Evolutionary conservation across 2,329 filamentous ascomycete species (phyloP).

Genomic region (Colletotrichum filicis): DNA sequence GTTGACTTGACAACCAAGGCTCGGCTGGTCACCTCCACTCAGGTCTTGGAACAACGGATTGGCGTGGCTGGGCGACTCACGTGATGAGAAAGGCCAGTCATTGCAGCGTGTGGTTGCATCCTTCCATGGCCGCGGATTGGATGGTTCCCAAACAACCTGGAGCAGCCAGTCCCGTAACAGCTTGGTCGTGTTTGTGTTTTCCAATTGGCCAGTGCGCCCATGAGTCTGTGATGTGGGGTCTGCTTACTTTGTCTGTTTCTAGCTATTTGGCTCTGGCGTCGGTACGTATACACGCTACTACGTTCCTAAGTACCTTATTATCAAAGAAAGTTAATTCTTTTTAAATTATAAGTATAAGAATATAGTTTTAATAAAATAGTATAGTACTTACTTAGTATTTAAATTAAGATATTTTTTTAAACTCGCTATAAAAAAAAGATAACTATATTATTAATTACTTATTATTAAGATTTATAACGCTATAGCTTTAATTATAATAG

Average conservation of each 20-base stretch:
- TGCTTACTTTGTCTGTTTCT: slow-evolving; percentile 36
- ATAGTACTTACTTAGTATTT: no score
- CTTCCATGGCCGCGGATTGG: background rate
- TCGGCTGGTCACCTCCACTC: slow-evolving; percentile 23
- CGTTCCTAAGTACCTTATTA: no score
- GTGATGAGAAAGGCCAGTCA: slow-evolving; percentile 3
- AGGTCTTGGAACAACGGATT: slow-evolving; percentile 12
- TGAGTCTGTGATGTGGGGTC: slow-evolving; percentile 21
- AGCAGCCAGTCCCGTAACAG: slow-evolving; percentile 20
- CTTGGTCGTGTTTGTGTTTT: slow-evolving; percentile 20
- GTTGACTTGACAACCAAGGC: slow-evolving; percentile 30
- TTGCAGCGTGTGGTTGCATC: background rate
- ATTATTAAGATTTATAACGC: no score
- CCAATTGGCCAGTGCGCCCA: slow-evolving; percentile 3
- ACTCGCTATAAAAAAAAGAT: no score
- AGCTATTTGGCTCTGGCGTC: slow-evolving; percentile 33
- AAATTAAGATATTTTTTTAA: no score
- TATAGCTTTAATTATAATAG: no score
- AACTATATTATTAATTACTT: no score
- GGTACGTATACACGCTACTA: slow-evolving; percentile 19
- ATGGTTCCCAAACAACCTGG: slow-evolving; percentile 6
- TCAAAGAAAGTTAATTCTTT: no score
- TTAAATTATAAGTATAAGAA: no score
- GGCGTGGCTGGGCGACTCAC: slow-evolving; percentile 25
- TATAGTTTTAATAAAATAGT: no score